Evolutionary conservation across 2,329 filamentous ascomycete genomes (phyloP).

Genomic region (Periconia sp.): DNA sequence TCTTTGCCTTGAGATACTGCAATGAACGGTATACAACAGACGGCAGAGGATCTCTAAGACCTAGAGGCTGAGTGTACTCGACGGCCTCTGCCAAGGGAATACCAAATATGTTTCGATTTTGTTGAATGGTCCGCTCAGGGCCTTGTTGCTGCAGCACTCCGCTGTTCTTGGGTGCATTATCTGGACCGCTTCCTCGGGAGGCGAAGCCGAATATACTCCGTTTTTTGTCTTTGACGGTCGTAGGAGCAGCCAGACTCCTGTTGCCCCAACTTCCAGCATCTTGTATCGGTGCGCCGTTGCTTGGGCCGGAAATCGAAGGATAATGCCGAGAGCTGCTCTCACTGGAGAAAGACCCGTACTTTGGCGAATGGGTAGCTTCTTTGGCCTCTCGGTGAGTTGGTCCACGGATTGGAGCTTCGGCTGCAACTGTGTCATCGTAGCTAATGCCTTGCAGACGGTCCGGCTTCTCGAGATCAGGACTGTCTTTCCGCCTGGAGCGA

Average conservation of each 20-base stretch:
- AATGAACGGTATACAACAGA: slow-evolving; percentile 95
- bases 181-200: slow-evolving; percentile 72
- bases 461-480: slow-evolving; percentile 43
- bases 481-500: slow-evolving; percentile 42
- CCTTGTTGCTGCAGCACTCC: slow-evolving; percentile 24
- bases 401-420: slow-evolving; percentile 62
- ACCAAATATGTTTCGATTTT: slow-evolving; percentile 75
- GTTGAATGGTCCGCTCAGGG: slow-evolving; percentile 39
- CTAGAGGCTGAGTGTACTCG: slow-evolving; percentile 74
- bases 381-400: slow-evolving; percentile 38
- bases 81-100: slow-evolving; percentile 86
- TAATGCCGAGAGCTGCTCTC: slow-evolving; percentile 37
- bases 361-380: slow-evolving; percentile 33
- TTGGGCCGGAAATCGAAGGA: slow-evolving; percentile 77
- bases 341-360: slow-evolving; percentile 42
- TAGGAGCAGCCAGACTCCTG: slow-evolving; percentile 62
- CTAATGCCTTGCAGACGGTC: slow-evolving; percentile 55
- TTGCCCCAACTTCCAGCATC: slow-evolving; percentile 88
- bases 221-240: slow-evolving; percentile 81
- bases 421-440: slow-evolving; percentile 64
- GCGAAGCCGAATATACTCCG: slow-evolving; percentile 70
- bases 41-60: slow-evolving; percentile 77
- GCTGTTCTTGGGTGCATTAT: slow-evolving; percentile 53
- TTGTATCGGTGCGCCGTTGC: slow-evolving; percentile 82
- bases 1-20: slow-evolving; percentile 85